phyloP scores from a whole-genome alignment of 2,329 filamentous ascomycete species.

The Fusarium coicis region DNA sequence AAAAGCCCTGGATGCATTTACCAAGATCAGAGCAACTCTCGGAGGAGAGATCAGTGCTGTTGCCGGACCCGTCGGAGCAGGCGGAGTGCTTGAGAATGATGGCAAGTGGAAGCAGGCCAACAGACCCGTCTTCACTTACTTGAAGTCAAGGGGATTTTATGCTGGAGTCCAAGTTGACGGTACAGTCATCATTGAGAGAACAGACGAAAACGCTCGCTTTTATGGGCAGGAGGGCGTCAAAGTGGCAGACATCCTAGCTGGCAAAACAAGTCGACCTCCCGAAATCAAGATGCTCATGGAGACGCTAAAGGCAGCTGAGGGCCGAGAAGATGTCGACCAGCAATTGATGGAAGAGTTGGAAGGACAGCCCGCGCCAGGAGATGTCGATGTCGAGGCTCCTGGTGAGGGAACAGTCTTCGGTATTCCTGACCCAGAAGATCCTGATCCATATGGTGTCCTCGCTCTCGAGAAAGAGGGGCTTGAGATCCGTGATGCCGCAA shows the following conservation, averaged over 20 bases:
- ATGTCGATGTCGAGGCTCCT: slow-evolving; percentile 48
- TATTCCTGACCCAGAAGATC: slow-evolving; percentile 51
- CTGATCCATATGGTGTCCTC: slow-evolving; percentile 52
- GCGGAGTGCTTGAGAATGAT: slow-evolving; percentile 75
- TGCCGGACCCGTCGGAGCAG: slow-evolving; percentile 74
- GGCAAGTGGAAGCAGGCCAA: slow-evolving; percentile 62
- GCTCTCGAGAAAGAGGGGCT: slow-evolving; percentile 52
- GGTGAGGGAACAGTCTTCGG: slow-evolving; percentile 46
- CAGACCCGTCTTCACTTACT: slow-evolving; percentile 68
- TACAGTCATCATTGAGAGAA: slow-evolving; percentile 83
- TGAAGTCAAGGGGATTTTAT: slow-evolving; percentile 89
- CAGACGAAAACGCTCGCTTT: slow-evolving; percentile 85
- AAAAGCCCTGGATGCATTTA: slow-evolving; percentile 80
- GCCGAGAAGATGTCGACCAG: slow-evolving; percentile 47
- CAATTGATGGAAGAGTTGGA: slow-evolving; percentile 50
- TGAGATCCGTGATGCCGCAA: slow-evolving; percentile 51
- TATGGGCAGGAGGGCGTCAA: slow-evolving; percentile 72
- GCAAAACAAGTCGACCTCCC: slow-evolving; percentile 49
- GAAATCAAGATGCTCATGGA: slow-evolving; percentile 48
- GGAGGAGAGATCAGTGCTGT: slow-evolving; percentile 82
- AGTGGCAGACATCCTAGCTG: slow-evolving; percentile 58
- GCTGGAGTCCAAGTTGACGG: slow-evolving; percentile 88
- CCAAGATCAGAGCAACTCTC: slow-evolving; percentile 76
- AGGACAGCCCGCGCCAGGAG: slow-evolving; percentile 50
- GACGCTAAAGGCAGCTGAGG: slow-evolving; percentile 49